Evolutionary conservation across 2,329 filamentous ascomycete species (phyloP), one percentile per base, ranked within the genome.

Genomic region (Aspergillus aculeatinus): DNA sequence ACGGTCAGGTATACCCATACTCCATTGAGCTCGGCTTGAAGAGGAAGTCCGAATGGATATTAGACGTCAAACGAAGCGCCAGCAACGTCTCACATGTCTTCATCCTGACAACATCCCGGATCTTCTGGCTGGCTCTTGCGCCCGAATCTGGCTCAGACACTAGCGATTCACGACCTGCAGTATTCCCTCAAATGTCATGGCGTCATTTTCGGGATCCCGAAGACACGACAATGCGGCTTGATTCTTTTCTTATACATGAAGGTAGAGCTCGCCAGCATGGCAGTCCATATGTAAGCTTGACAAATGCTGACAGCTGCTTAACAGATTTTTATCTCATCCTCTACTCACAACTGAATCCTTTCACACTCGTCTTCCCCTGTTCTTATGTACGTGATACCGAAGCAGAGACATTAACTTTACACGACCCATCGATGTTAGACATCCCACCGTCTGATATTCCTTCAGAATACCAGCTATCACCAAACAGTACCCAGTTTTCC

Each of bases 131-230:
- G 58, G 72, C 76, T 57, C 63, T 83, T 19, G 70, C 63, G 7
- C 65, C 68, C 23, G 59, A 73, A 21, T 70, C 70, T 39, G 67
- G 72, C 44, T 52, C 61, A 25, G 50, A 58, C 21, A 67, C 65
- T 51, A 58, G 27, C 12, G 61, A 51, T 44, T 47, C 61, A 3
- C 63, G 65, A 27, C 62, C 72, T n/a, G 68, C 74, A 62, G 66
- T 79, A 12, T 66, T 68, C 14, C 70, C 79, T 48, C 65, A 81
- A 27, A 63, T 83, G 2, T 78, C 79, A 7, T 82, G 83, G 77
- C 75, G 75, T 50, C 85, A 88, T 72, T 87, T 82, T 66, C 77
- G 82, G 48, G 78, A 82, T 58, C 65, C 75, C 0, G 80, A 84
- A 57, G 85, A 87, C 66, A 77, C 77, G 10, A 84, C 80, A 31